These are phyloP conservation scores for Entelexis sorbosivorans DNA, from an alignment of 1,139 yeast genomes.

Conservation along the genomic window DNA sequence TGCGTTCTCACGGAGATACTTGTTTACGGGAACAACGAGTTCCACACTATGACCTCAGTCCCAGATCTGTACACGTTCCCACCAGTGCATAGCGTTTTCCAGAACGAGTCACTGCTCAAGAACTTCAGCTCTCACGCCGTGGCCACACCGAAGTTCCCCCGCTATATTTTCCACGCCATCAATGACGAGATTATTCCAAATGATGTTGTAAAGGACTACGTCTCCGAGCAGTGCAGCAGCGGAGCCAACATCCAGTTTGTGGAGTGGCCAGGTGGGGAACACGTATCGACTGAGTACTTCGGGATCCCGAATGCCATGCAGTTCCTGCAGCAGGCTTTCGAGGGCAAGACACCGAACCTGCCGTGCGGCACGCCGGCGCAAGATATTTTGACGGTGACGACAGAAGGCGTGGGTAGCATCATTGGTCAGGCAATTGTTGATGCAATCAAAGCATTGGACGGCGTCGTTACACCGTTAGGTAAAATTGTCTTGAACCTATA, in stretches of 20 bases:
- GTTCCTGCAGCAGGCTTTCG: conserved; percentile 14
- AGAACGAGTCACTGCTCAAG: conserved; percentile 12
- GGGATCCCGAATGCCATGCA: conserved; percentile 14
- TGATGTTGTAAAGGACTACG: conserved; percentile 23
- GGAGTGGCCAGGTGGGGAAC: conserved; percentile 20
- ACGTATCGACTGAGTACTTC: conserved; percentile 13
- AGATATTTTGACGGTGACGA: conserved; percentile 11
- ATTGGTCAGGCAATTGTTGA: conserved; percentile 13
- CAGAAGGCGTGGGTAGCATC: conserved; percentile 2
- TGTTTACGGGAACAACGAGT: conserved; percentile 4
- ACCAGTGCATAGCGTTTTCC: conserved; percentile 3
- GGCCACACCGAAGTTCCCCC: conserved; percentile 25
- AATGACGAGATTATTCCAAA: conserved; percentile 26
- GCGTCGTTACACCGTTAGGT: neutral
- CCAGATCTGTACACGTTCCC: conserved; percentile 7
- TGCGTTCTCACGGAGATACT: conserved; percentile 13
- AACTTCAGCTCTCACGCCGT: conserved; percentile 8
- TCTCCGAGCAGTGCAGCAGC: conserved; percentile 24
- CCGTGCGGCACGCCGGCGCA: conserved; percentile 11
- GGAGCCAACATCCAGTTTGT: conserved; percentile 25
- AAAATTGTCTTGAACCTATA: neutral
- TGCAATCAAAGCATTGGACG: neutral
- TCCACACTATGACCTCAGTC: neutral
- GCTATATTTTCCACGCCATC: conserved; percentile 27
- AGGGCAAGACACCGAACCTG: conserved; percentile 16